These are phyloP conservation scores for Neonectria sp. DNA, from an alignment of 2,329 filamentous ascomycete genomes.

Conservation along the genomic window DNA sequence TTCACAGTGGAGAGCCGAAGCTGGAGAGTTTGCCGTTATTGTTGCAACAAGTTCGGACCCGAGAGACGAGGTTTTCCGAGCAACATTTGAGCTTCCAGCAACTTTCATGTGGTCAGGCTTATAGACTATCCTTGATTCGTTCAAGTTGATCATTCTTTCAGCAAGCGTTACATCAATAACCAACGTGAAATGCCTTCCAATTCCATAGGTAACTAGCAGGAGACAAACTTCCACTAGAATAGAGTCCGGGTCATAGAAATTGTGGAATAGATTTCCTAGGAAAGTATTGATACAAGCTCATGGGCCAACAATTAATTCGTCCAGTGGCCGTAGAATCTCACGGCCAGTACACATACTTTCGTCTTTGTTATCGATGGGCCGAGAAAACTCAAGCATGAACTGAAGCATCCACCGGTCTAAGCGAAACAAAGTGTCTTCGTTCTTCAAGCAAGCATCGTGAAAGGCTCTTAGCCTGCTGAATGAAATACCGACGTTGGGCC, in stretches of 20 bases:
- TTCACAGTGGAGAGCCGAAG: constrained; percentile 11
- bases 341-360: too few species aligned
- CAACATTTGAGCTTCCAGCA: not conserved
- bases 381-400: constrained; percentile 22
- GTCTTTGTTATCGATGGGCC: not conserved
- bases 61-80: constrained; percentile 4
- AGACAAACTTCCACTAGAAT: too few species aligned
- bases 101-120: constrained; percentile 4
- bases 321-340: not conserved
- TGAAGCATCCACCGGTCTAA: constrained; percentile 33
- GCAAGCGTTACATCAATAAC: too few species aligned
- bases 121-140: not conserved
- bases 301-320: not conserved
- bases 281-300: too few species aligned
- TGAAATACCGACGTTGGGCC: constrained; percentile 48
- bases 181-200: too few species aligned
- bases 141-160: too few species aligned
- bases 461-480: constrained; percentile 29
- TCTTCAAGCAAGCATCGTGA: constrained; percentile 28
- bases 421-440: constrained; percentile 25
- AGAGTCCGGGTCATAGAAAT: too few species aligned
- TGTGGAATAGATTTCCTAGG: too few species aligned
- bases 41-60: constrained; percentile 16
- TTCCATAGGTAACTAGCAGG: too few species aligned
- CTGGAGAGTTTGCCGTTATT: constrained; percentile 15